Evolutionary conservation across 2,329 filamentous ascomycete species (phyloP).

Genomic region (Trichoderma sp.): DNA sequence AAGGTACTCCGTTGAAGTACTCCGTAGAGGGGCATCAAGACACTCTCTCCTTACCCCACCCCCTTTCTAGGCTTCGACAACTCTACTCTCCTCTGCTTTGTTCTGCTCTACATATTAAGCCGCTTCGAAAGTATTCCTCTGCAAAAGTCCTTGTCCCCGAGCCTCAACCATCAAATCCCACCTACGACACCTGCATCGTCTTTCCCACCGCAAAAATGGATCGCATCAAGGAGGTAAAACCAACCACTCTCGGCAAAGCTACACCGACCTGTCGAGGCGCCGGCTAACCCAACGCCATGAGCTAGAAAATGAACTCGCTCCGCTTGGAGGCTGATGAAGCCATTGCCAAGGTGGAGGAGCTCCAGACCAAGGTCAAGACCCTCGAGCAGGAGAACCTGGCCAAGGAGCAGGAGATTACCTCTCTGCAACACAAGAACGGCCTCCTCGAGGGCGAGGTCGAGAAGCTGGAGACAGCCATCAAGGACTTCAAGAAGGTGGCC

Average conservation of each 20-base stretch:
- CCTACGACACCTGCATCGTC: constrained; percentile 25
- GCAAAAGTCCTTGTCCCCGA: neutral
- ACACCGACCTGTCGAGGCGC: neutral
- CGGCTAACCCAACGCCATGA: constrained; percentile 12
- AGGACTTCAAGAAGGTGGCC: constrained; percentile 82
- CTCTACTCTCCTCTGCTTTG: neutral
- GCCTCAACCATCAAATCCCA: neutral
- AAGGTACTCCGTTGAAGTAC: neutral
- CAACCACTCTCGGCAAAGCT: constrained; percentile 35
- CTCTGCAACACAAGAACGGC: constrained; percentile 90
- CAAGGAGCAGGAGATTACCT: constrained; percentile 98
- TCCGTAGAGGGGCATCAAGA: constrained; percentile 36
- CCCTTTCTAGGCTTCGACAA: constrained; percentile 31
- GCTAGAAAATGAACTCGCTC: constrained; percentile 89
- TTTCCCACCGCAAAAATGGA: constrained; percentile 59
- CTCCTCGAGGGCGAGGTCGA: constrained; percentile 87
- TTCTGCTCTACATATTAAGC: constrained; percentile 27
- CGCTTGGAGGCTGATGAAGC: constrained; percentile 91
- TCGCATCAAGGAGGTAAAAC: constrained; percentile 80
- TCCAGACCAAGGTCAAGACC: constrained; percentile 79
- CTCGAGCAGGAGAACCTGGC: constrained; percentile 92
- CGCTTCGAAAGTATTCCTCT: constrained; percentile 18
- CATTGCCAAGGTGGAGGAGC: constrained; percentile 76
- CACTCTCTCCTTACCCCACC: constrained; percentile 28
- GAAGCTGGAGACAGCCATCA: constrained; percentile 80